Percentiles rank a stretch among this genome's conserved stretches.
Evolutionary conservation across 2,329 filamentous ascomycete species (phyloP).

Genomic region (Thielaviopsis musarum): DNA sequence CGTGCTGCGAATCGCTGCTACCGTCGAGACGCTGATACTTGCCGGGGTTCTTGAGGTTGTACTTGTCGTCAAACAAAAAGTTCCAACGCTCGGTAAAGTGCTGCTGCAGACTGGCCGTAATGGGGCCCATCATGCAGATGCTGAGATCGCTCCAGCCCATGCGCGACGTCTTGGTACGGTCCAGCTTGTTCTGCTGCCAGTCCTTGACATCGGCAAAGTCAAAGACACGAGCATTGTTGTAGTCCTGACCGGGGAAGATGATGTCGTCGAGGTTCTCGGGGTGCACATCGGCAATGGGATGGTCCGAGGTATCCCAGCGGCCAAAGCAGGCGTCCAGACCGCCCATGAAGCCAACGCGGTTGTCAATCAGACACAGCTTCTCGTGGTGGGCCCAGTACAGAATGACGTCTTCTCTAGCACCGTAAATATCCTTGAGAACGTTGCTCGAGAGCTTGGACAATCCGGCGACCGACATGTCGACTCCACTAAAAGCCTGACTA

Average conservation of each 20-base stretch:
- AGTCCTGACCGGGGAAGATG: conserved; percentile 80
- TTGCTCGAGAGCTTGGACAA: conserved; percentile 53
- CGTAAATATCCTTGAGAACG: conserved; percentile 63
- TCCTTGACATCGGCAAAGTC: conserved; percentile 65
- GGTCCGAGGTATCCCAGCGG: conserved; percentile 57
- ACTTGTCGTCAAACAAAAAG: conserved; percentile 75
- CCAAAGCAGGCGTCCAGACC: conserved; percentile 79
- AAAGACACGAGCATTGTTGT: conserved; percentile 73
- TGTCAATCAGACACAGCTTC: conserved; percentile 72
- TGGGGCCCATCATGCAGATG: conserved; percentile 56
- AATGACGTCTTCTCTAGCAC: conserved; percentile 63
- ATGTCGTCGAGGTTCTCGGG: conserved; percentile 59
- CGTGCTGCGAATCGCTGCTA: neutral
- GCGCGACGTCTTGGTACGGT: conserved; percentile 59
- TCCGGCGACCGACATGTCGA: conserved; percentile 31
- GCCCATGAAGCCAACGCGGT: conserved; percentile 74
- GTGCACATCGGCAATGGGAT: conserved; percentile 72
- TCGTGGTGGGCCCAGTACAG: conserved; percentile 91
- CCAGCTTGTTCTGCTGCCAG: conserved; percentile 75
- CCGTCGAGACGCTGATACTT: conserved; percentile 27
- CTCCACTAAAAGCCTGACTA: conserved; percentile 37
- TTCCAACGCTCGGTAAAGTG: conserved; percentile 88
- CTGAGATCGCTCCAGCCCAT: conserved; percentile 92
- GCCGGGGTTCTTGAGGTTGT: conserved; percentile 33
- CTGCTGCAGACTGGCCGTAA: conserved; percentile 54